Evolutionary conservation across 352 stramenopile genomes (phyloP).

Genomic region (Globisporangium nagaii): DNA sequence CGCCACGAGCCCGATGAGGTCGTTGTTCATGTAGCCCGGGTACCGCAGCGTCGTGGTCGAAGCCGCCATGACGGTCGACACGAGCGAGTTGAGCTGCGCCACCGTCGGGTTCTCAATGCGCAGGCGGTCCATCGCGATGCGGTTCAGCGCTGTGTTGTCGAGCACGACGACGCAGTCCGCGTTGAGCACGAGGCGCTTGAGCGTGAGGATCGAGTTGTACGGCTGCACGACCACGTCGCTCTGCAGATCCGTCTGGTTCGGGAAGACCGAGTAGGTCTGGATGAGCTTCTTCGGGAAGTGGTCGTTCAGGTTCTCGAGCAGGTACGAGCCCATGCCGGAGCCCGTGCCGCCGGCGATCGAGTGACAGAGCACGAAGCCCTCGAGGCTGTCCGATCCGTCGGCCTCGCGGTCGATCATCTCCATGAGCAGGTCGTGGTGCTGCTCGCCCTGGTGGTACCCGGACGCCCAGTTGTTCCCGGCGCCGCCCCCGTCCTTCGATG

Average conservation of each 20-base stretch:
- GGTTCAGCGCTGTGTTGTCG: conserved; percentile 99
- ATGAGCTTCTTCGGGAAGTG: conserved; percentile 99
- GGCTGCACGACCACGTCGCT: conserved; percentile 99
- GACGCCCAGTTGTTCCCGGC: conserved; percentile 93
- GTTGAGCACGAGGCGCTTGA: conserved; percentile 98
- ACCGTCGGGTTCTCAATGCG: conserved; percentile 96
- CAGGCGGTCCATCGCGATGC: conserved; percentile 93
- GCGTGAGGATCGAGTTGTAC: conserved; percentile 99
- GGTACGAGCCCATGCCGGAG: conserved; percentile 98
- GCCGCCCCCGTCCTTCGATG: conserved; percentile 87
- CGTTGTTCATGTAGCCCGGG: conserved; percentile 99
- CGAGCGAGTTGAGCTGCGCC: conserved; percentile 96
- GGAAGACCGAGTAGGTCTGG: conserved; percentile 99
- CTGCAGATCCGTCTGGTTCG: conserved; percentile 91
- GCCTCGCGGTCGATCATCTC: conserved; percentile 99
- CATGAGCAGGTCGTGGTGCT: conserved; percentile 96
- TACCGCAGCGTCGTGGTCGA: conserved; percentile 97
- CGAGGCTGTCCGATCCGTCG: conserved; percentile 91
- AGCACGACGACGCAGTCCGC: conserved; percentile 98
- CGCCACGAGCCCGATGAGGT: conserved; percentile 97
- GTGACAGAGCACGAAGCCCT: conserved; percentile 98
- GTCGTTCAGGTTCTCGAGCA: conserved; percentile 99
- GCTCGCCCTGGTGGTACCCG: conserved; percentile 89
- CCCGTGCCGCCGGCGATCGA: conserved; percentile 98
- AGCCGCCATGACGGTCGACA: conserved; percentile 99